phyloP scores from a whole-genome alignment of 805 yeast genomes.

The Schwanniomyces yamadae region DNA sequence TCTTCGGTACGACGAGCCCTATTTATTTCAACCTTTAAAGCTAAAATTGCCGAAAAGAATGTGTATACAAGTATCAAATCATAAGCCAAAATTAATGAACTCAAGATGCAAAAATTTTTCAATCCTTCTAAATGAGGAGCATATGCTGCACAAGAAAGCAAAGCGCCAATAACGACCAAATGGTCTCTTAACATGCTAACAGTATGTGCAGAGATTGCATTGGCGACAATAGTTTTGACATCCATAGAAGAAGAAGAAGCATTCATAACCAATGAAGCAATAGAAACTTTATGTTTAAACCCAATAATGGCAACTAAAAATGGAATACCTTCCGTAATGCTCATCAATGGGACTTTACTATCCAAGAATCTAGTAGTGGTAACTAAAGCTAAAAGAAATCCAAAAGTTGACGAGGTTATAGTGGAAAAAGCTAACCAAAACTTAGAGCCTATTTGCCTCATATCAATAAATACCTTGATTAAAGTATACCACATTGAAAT shows the following conservation, averaged over 20 bases:
- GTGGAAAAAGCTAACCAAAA: conserved; percentile 86
- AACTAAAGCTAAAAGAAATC: conserved; percentile 73
- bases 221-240: conserved; percentile 42
- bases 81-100: conserved; percentile 64
- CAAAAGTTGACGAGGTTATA: conserved; percentile 73
- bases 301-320: conserved; percentile 91
- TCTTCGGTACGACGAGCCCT: conserved; percentile 79
- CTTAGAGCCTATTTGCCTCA: conserved; percentile 76
- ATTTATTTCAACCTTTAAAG: conserved; percentile 85
- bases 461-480: conserved; percentile 67
- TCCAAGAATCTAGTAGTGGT: conserved; percentile 56
- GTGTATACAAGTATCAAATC: conserved; percentile 77
- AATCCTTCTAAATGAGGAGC: conserved; percentile 71
- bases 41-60: conserved; percentile 77
- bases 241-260: conserved; percentile 41
- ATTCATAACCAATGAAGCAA: conserved; percentile 59
- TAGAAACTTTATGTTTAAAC: conserved; percentile 76
- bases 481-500: conserved; percentile 86
- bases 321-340: conserved; percentile 88
- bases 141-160: conserved; percentile 63
- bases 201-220: conserved; percentile 43
- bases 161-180: conserved; percentile 65
- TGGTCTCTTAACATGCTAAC: conserved; percentile 71
- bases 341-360: conserved; percentile 64
- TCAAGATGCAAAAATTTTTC: conserved; percentile 74